Base-by-base conservation (phyloP, 176 grass and related monocot species). In the Oryza nivara region DNA sequence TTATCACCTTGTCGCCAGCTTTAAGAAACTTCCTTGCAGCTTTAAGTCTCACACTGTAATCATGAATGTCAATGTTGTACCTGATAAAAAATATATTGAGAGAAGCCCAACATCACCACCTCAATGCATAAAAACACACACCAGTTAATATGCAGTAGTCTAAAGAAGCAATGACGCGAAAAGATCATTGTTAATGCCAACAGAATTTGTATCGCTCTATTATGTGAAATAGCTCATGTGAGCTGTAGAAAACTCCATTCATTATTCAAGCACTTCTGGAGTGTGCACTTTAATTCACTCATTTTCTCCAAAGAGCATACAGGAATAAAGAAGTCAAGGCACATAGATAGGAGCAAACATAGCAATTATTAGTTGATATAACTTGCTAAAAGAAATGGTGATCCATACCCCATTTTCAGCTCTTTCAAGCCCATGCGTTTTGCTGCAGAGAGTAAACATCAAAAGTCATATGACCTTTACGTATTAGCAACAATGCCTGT, bases 11-110 rank as follows among this genome's bases (percentile, higher is more conserved):
- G 77, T 95, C 87, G 17, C 93, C 96, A 68, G 80, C 96, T 95
- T 90, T 98, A 90, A 98, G 93, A 85, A 98, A 98, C 36, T 94
- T 98, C 58, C 61, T 89, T 80, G 91, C 93, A 87, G 91, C 84
- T 70, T 82, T 98, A 84, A 93, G 87, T 72, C 93, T 92, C 58
- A 95, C 93, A 68, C 87, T 81, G n/a, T 98, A 98, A 75, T 98
- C 96, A 77, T 95, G 93, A 67, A 82, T 81, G 67, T 98, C 93
- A 65, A 98, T 98, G 68, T 93, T 94, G 83, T 95, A 98, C 86
- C 96, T 98, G 88, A 25, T 14, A 92, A 65, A 17, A 79, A 86
- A 77, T 60, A 77, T 10, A 52, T 16, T 79, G 60, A 19, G 65
- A 74, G 9, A 38, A 38, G 36, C 47, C 51, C 63, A 78, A 65